Evolutionary conservation across 2,329 filamentous ascomycete species (phyloP), one percentile per base, ranked within the genome.

Genomic region (Colletotrichum tabaci): DNA sequence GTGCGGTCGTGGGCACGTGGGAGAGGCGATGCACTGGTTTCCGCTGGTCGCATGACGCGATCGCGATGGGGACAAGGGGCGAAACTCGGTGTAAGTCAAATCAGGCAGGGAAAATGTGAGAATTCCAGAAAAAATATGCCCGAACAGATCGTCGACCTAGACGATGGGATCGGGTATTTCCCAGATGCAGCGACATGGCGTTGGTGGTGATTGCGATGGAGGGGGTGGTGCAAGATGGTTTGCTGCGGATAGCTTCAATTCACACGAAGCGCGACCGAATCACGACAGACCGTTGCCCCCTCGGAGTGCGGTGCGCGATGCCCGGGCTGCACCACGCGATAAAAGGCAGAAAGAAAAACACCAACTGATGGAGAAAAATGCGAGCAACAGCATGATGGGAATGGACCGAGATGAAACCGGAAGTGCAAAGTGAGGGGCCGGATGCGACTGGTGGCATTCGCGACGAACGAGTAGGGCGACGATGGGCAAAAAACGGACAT

Each of bases 211-310:
- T 63, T 68, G 58, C 5, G 58, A 60, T 60, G 58, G 50, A 2
- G 65, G 50, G 4, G 65, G 71, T 63, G 67, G 67, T 72, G 72
- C 68, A 67, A 61, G 21, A 69, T 68, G 68, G 30, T 35, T 35
- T 35, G 30, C 30, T 69, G 72, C 64, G 72, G 72, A 73, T 73
- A 73, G 72, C 72, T 72, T 73, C 72, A 73, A 68, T 73, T 63
- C 38, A 38, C 46, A 40, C 44, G 35, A 55, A 35, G 60, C 61
- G 58, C 58, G 55, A 49, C 44, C 56, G 53, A 60, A 61, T 55
- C 53, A 52, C 72, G 44, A 60, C 50, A 23, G 62, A 46, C 40
- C 15, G 53, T 26, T 12, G 42, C 10, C 35, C 42, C 42, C 16
- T 18, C 52, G 64, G 46, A 26, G 21, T 16, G 16, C 35, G 49